Base-by-base conservation (phyloP, 2,329 filamentous ascomycete species). In the Endocalyx cinctus region DNA sequence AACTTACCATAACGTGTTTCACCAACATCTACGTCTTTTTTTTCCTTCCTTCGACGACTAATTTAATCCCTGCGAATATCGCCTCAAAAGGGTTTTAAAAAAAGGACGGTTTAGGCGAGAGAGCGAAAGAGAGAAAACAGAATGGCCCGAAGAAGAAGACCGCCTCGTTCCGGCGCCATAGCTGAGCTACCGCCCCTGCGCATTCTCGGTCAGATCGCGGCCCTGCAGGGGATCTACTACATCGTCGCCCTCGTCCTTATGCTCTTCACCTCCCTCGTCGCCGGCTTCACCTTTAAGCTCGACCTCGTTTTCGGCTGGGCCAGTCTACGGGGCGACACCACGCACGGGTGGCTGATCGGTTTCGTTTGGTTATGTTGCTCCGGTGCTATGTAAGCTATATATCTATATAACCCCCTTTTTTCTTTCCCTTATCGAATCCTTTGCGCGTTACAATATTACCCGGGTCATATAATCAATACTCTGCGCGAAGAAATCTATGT, bases 181-280 rank as follows among this genome's bases (percentile, higher is more conserved):
- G 62, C 72, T 34, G 76, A 80, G 46, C 69, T 80, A n/a, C 74
- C 71, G 10, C 77, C 77, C 8, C 63, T 78, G 42, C 72, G 69
- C 43, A 76, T 80, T 53, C 67, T 77, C 29, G 58, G 64, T 39
- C 77, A 81, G 58, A 79, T 81, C 50, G 65, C 69, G 26, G 62
- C 65, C 10, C 57, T 81, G 11, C 77, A 81, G 49, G 62, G 59
- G 13, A 57, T 77, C 32, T 79, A 74, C 61, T 79, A 79, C 54
- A 54, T 58, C 37, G 60, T 60, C 13, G 68, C 71, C 6, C 52
- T 72, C 19, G 56, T 74, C 10, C 61, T 79, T 26, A 67, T 75
- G 54, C 60, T 77, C 37, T 80, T 81, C 58, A 74, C 71, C 8
- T 61, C 72, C 10, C 67, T 79, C 25, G 72, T 79, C 14, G 67